Evolutionary conservation across 768 basidiomycete species (phyloP).

Genomic region (Xerocomus potaroensis): DNA sequence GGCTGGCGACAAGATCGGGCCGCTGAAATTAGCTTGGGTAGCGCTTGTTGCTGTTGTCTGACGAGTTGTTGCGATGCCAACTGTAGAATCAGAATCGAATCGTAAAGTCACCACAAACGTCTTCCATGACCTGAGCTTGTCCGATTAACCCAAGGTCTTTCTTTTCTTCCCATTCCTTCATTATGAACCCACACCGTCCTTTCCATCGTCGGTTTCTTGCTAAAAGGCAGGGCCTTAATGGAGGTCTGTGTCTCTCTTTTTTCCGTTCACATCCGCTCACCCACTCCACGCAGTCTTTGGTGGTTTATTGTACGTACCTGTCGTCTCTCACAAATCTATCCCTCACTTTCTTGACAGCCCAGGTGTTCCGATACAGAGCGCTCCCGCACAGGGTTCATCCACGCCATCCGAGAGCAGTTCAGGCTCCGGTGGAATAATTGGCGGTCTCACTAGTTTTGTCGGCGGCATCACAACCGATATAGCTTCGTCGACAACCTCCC

Average conservation of each 20-base stretch:
- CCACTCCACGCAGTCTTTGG: slow-evolving; percentile 8
- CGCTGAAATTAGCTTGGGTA: slow-evolving; percentile 31
- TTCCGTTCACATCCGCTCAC: neutral
- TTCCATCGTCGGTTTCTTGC: slow-evolving; percentile 16
- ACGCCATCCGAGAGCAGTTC: slow-evolving; percentile 3
- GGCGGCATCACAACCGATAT: slow-evolving; percentile 3
- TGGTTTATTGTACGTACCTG: slow-evolving; percentile 21
- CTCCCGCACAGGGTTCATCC: neutral
- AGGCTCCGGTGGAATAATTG: slow-evolving; percentile 7
- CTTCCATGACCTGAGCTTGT: slow-evolving; percentile 11
- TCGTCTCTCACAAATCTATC: neutral
- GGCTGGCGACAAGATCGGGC: slow-evolving; percentile 30
- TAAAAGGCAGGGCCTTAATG: slow-evolving; percentile 27
- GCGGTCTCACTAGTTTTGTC: slow-evolving; percentile 15
- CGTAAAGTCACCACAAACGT: no score
- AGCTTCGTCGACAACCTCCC: slow-evolving; percentile 17
- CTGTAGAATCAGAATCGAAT: slow-evolving; percentile 21
- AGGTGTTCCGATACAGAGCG: slow-evolving; percentile 1
- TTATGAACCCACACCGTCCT: slow-evolving; percentile 19
- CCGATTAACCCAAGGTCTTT: slow-evolving; percentile 15
- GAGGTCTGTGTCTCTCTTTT: slow-evolving; percentile 21
- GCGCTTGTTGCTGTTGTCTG: no score
- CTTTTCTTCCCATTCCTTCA: slow-evolving; percentile 21
- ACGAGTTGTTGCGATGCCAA: slow-evolving; percentile 32
- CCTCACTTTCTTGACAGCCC: slow-evolving; percentile 11